phyloP scores from a whole-genome alignment of 1,139 yeast genomes.

The Meyerozyma smithsonii region DNA sequence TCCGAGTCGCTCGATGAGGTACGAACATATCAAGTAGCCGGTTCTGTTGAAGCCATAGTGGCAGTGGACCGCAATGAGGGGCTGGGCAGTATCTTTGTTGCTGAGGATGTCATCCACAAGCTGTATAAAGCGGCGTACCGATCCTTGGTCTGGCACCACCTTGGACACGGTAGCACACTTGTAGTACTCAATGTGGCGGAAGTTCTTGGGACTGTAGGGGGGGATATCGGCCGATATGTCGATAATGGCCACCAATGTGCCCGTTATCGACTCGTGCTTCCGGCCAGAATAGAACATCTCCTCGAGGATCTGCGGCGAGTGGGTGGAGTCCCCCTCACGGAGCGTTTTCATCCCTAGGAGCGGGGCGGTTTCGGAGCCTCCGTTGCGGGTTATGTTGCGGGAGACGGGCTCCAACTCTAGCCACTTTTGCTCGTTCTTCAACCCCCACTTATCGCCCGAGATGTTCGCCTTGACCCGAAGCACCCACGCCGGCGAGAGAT shows the following conservation, averaged over 20 bases:
- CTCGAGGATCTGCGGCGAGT: constrained; percentile 58
- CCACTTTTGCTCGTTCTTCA: constrained; percentile 76
- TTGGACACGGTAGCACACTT: constrained; percentile 78
- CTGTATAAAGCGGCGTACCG: constrained; percentile 53
- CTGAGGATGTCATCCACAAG: constrained; percentile 47
- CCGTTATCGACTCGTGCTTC: constrained; percentile 24
- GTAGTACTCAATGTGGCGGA: constrained; percentile 50
- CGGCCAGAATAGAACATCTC: constrained; percentile 27
- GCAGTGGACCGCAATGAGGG: constrained; percentile 65
- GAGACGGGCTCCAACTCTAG: constrained; percentile 49
- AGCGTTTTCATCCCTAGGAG: constrained; percentile 73
- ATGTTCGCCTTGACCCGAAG: constrained; percentile 55
- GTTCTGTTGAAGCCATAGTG: constrained; percentile 82
- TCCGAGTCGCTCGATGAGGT: constrained; percentile 55
- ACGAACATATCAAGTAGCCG: constrained; percentile 70
- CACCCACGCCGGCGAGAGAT: constrained; percentile 62
- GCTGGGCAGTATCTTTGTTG: constrained; percentile 18
- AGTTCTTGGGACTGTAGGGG: constrained; percentile 62
- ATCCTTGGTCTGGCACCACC: constrained; percentile 63
- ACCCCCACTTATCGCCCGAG: constrained; percentile 72
- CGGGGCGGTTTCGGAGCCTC: constrained; percentile 36
- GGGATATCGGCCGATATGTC: constrained; percentile 78
- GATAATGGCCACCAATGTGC: constrained; percentile 51
- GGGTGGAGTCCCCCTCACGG: constrained; percentile 57
- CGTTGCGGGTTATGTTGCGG: constrained; percentile 32